Base-by-base conservation (phyloP, 129 eudicot species). In the Cynara cardunculus region DNA sequence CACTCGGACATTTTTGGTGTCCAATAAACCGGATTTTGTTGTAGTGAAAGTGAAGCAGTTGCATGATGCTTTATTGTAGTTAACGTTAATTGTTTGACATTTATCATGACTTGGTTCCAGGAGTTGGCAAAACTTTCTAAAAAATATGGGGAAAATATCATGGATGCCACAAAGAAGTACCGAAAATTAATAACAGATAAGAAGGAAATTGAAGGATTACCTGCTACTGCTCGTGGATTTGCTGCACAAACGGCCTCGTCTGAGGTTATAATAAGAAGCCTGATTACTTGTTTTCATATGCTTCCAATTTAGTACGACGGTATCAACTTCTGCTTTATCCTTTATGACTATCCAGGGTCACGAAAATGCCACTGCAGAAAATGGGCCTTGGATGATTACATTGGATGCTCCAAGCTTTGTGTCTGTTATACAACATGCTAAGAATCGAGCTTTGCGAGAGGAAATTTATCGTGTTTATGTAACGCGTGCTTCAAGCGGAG, bases 311-410 rank as follows among this genome's bases (percentile, higher is more conserved):
- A 10, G 41, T 22, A 41, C 27, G 26, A 12, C 18, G 66, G 39
- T 31, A 28, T 34, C 66, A 68, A 32, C 9, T 53, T 35, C 26
- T 27, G 22, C 67, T 22, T 49, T 72, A 70, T 24, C 68, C 26
- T 87, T 4, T 70, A 30, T 77, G 27, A 35, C 25, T 34, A 30
- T 80, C 30, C 79, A 94, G 97, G 98, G 98, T 25, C 93, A 94
- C 87, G 94, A 94, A 85, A 89, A 90, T 88, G 99, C 99, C 84
- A 94, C 94, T 18, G 89, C 99, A 59, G 94, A 90, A 86, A 84
- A 83, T 77, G 97, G 99, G 18, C 99, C 99, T 34, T 94, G 99
- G 99, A 75, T 94, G 44, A 92, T 94, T 77, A 94, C 99, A 22
- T 74, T 94, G 89, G 99, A 94, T 59, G 99, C 91, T 66, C 99